Evolutionary conservation across 371 early-diverging fungal species (phyloP), one percentile per base, ranked within the genome.

Genomic region (Lichtheimia hyalospora): DNA sequence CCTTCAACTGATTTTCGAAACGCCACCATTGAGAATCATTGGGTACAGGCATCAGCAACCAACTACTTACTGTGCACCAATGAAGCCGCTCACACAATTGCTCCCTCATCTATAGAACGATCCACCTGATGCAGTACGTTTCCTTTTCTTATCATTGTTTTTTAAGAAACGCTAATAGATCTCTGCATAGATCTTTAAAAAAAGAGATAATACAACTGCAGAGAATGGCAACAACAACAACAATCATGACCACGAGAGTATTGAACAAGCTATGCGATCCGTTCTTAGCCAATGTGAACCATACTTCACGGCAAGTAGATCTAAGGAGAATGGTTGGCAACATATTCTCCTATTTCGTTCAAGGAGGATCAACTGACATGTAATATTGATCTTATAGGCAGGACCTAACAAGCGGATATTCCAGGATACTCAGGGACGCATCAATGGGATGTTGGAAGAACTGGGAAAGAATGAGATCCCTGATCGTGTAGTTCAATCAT

Each of bases 381-480:
- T 46, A 21, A 16, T 18, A 14, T 16, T 46, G 5, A 16, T 16
- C 16, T 46, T 18, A 1, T 16, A 46, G 46, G 10, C 52, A 28
- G 68, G 68, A 15, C 56, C 63, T 16, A 58, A 67, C 40, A 67
- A 67, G 27, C 50, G 63, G 40, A 55, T 67, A 5, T 49, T 57
- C 14, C 43, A 42, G n/a, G 68, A 67, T 49, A 67, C 63, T 10
- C 34, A 25, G n/a, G 40, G 57, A 48, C 62, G 68, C 13, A 55
- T 67, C 18, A 20, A 59, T 10, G 49, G 39, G 7, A 51, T 67
- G 55, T 44, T 57, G 39, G 60, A 49, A 13, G 63, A 62, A 12
- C 8, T 63, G 10, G 56, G 52, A 3, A 48, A 59, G 15, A 49
- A 49, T 34, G 39, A 52, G n/a, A 24, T 63, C 10, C 42, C 56